Evolutionary conservation across 129 eudicot genomes (phyloP).

Genomic region (Arctium minus): DNA sequence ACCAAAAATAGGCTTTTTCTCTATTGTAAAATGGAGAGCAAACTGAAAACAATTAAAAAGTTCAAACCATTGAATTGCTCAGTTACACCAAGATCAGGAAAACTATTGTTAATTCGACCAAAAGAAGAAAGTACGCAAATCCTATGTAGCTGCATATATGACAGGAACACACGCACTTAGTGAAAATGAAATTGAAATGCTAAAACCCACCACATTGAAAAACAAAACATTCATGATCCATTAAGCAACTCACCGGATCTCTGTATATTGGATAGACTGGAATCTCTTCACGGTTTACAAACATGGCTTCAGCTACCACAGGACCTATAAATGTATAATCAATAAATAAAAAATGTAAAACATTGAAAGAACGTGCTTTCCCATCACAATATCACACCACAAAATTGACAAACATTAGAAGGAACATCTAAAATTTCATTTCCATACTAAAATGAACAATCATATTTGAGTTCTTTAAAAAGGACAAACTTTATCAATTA

Average conservation of each 20-base stretch:
- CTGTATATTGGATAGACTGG: slow-evolving; percentile 84
- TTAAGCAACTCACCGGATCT: slow-evolving; percentile 67
- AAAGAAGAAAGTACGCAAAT: too few species aligned
- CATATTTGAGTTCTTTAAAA: not conserved
- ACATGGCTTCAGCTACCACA: slow-evolving; percentile 96
- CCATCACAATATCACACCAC: not conserved
- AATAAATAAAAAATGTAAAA: not conserved
- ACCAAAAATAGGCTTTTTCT: too few species aligned
- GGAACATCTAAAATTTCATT: not conserved
- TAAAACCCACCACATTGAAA: not conserved
- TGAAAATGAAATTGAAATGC: not conserved
- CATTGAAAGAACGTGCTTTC: not conserved
- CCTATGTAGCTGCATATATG: too few species aligned
- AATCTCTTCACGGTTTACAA: slow-evolving; percentile 89
- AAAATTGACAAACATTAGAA: not conserved
- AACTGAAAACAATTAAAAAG: not conserved
- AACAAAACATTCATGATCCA: not conserved
- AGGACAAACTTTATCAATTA: not conserved
- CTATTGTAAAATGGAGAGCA: not conserved
- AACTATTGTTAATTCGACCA: too few species aligned
- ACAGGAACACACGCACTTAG: not conserved
- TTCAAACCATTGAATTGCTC: not conserved
- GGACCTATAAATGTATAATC: slow-evolving; percentile 52
- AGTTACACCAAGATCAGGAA: not conserved
- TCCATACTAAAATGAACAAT: not conserved